phyloP scores from a whole-genome alignment of 345 rosid genomes.

The Salix koriyanagi region DNA sequence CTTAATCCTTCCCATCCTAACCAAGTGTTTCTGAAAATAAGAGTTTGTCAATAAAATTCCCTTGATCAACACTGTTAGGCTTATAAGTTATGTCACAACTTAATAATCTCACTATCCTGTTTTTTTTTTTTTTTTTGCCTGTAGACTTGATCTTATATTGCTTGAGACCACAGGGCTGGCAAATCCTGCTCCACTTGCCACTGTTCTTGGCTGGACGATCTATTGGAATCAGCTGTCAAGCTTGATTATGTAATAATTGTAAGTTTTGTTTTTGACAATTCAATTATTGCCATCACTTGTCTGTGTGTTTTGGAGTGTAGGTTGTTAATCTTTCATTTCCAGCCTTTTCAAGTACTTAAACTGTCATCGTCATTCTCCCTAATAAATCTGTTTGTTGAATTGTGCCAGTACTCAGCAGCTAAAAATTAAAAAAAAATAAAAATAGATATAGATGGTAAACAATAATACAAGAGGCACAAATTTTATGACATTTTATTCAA shows the following conservation, averaged over 20 bases:
- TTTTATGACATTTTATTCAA: background rate
- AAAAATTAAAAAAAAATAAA: background rate
- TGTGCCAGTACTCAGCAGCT: background rate
- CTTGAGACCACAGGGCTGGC: slow-evolving; percentile 99
- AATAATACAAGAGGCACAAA: background rate
- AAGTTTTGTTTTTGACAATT: slow-evolving; percentile 22
- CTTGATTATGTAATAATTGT: slow-evolving; percentile 90
- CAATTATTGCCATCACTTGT: background rate
- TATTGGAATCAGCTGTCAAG: slow-evolving; percentile 79
- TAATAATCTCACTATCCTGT: background rate
- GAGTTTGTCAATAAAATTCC: background rate
- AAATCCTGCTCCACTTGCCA: slow-evolving; percentile 90
- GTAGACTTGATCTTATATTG: slow-evolving; percentile 86
- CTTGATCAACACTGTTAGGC: background rate
- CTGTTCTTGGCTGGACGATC: slow-evolving; percentile 95
- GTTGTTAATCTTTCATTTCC: background rate
- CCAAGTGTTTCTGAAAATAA: background rate
- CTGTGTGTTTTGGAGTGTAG: background rate
- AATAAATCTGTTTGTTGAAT: background rate
- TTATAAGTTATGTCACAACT: background rate
- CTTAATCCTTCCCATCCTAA: background rate
- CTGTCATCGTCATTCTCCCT: background rate
- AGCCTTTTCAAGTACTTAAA: background rate
- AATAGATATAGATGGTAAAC: background rate
- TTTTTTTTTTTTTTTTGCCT: slow-evolving; percentile 1